phyloP scores from a whole-genome alignment of 129 eudicot species.

The Helianthus tuberosus region DNA sequence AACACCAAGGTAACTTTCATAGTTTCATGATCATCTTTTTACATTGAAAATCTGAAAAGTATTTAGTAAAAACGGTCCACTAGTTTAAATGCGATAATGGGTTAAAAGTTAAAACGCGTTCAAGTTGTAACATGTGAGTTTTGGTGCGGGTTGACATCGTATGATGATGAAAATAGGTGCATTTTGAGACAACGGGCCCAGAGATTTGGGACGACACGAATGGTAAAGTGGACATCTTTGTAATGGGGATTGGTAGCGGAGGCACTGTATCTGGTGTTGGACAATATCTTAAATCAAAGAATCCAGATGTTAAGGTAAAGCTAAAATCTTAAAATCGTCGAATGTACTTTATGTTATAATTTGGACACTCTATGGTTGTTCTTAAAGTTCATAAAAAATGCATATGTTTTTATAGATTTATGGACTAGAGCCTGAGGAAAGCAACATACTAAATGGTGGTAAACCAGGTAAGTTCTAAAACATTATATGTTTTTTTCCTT shows the following conservation, averaged over 20 bases:
- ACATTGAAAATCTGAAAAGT: background rate
- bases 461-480: conserved; percentile 63
- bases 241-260: conserved; percentile 99
- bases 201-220: conserved; percentile 96
- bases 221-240: conserved; percentile 89
- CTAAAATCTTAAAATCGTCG: background rate
- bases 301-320: conserved; percentile 84
- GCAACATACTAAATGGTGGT: conserved; percentile 95
- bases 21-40: conserved; percentile 1
- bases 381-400: background rate
- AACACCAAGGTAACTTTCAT: conserved; percentile 64
- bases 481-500: background rate
- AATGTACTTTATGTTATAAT: background rate
- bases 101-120: background rate
- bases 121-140: background rate
- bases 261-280: conserved; percentile 99
- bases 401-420: conserved; percentile 54
- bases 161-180: conserved; percentile 52
- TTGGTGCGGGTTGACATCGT: conserved; percentile 5
- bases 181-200: conserved; percentile 97
- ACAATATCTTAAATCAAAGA: conserved; percentile 88
- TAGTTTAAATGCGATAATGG: background rate
- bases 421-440: conserved; percentile 94
- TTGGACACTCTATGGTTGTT: background rate
- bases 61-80: background rate